A percentile compares a stretch with the other conserved stretches of the same genome.
Conservation (phyloP, 345 rosid genomes). For the Brassica juncea region DNA sequence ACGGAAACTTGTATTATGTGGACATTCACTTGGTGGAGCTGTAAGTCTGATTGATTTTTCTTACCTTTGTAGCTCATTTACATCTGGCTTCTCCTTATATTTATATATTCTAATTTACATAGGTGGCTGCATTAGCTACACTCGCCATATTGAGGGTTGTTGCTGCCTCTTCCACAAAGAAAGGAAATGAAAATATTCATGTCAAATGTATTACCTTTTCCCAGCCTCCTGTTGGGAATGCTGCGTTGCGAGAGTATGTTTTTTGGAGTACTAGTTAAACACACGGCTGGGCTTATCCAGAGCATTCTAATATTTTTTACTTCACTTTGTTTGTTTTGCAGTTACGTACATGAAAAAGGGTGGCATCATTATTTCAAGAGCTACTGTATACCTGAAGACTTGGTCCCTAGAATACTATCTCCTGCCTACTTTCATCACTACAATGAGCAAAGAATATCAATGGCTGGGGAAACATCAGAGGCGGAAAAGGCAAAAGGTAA, state of each 20-base stretch:
- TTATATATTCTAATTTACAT: constrained; percentile 9
- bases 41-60: constrained; percentile 50
- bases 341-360: constrained; percentile 86
- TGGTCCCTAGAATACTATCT: constrained; percentile 90
- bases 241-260: constrained; percentile 88
- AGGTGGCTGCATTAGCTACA: constrained; percentile 98
- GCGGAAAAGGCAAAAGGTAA: constrained; percentile 51
- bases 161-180: constrained; percentile 73
- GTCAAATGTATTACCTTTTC: constrained; percentile 95
- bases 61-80: constrained; percentile 13
- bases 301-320: neutral
- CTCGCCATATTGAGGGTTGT: constrained; percentile 93
- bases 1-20: constrained; percentile 88
- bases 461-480: constrained; percentile 50
- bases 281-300: constrained; percentile 10
- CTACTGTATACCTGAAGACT: constrained; percentile 95
- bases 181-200: constrained; percentile 65
- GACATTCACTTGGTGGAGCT: constrained; percentile 99
- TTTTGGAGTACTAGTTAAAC: constrained; percentile 12
- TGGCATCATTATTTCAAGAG: constrained; percentile 96
- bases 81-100: constrained; percentile 16
- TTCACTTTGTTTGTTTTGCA: constrained; percentile 34
- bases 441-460: constrained; percentile 61
- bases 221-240: constrained; percentile 95
- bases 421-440: constrained; percentile 98